phyloP scores from a whole-genome alignment of 768 basidiomycete genomes.

The Lentinus tigrinus region DNA sequence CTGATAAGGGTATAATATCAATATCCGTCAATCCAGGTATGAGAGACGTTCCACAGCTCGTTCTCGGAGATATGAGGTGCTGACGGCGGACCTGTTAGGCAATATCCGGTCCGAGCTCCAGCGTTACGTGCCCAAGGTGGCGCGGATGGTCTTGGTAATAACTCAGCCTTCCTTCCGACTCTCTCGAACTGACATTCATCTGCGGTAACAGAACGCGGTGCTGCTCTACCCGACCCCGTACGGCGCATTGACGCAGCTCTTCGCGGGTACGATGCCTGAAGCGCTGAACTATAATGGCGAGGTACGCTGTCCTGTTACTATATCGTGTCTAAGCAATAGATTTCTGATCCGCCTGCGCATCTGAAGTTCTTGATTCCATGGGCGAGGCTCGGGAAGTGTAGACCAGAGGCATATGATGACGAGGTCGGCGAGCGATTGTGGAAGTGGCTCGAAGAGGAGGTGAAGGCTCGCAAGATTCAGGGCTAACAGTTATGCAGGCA shows the following conservation, averaged over 20 bases:
- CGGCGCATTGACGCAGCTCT: constrained; percentile 29
- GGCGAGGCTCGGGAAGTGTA: constrained; percentile 18
- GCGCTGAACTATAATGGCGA: constrained; percentile 39
- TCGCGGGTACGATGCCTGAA: constrained; percentile 37
- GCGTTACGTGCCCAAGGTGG: constrained; percentile 8
- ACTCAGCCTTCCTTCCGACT: too few relatives aligned
- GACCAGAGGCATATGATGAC: constrained; percentile 15
- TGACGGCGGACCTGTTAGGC: constrained; percentile 31
- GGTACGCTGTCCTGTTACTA: too few relatives aligned
- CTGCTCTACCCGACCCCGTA: constrained; percentile 29
- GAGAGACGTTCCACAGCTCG: not conserved
- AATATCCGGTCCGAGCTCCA: constrained; percentile 18
- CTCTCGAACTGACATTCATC: too few relatives aligned
- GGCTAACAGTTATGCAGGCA: too few relatives aligned
- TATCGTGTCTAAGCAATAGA: too few relatives aligned
- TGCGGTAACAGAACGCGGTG: not conserved
- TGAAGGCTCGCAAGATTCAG: not conserved
- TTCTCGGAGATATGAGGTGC: too few relatives aligned
- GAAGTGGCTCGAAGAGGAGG: constrained; percentile 18
- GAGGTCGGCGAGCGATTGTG: constrained; percentile 19
- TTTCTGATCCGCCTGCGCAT: too few relatives aligned
- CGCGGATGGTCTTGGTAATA: not conserved
- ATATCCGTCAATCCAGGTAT: constrained; percentile 46
- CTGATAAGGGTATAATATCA: constrained; percentile 44
- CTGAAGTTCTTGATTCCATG: constrained; percentile 21